Evolutionary conservation across 176 grass and related monocot species (phyloP).

Genomic region (Tillandsia leiboldiana): DNA sequence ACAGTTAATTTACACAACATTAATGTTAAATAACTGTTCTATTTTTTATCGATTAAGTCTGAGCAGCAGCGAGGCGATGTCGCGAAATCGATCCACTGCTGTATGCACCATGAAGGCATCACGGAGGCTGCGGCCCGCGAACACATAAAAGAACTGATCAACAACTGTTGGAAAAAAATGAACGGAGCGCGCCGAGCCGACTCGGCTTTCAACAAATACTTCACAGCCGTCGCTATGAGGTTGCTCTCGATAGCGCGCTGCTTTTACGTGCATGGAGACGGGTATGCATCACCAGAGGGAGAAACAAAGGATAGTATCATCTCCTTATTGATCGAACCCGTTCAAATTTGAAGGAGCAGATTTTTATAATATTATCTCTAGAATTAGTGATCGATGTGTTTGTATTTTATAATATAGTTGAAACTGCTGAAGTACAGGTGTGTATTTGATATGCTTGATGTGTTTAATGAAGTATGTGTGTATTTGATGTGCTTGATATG

Average conservation of each 20-base stretch:
- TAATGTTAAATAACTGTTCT: neutral
- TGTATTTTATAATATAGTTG: too few relatives aligned
- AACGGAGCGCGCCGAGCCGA: neutral
- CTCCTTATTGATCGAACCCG: slow-evolving; percentile 7
- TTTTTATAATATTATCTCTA: too few relatives aligned
- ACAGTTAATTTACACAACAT: neutral
- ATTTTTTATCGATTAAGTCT: neutral
- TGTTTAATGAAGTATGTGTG: too few relatives aligned
- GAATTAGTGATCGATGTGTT: too few relatives aligned
- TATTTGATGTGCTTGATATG: neutral
- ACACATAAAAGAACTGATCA: slow-evolving; percentile 7
- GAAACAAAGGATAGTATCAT: slow-evolving; percentile 7
- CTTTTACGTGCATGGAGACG: slow-evolving; percentile 16
- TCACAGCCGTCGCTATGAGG: neutral
- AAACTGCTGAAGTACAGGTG: too few relatives aligned
- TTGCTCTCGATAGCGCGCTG: neutral
- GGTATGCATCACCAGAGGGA: neutral
- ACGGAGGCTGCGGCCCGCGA: slow-evolving; percentile 3
- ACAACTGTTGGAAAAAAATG: slow-evolving; percentile 1
- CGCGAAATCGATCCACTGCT: slow-evolving; percentile 17
- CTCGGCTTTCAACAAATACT: slow-evolving; percentile 13
- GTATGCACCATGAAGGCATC: slow-evolving; percentile 7
- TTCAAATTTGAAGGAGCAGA: neutral
- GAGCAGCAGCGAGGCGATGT: slow-evolving; percentile 17
- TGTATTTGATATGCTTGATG: neutral